Conservation (phyloP, 495 filamentous ascomycete genomes). For the Hypoxylon crocopeplum region DNA sequence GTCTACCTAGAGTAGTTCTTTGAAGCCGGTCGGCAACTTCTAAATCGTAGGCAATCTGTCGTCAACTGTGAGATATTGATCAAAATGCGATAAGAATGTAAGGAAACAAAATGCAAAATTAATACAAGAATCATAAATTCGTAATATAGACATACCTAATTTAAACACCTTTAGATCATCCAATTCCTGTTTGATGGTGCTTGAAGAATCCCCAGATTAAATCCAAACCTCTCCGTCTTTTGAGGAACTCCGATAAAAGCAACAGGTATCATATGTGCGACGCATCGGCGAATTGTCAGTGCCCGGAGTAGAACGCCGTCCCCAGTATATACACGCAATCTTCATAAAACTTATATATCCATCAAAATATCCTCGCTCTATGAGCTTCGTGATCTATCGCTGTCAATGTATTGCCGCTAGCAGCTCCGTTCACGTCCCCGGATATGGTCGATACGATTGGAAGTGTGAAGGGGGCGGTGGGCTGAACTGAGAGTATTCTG, state of each 20-base stretch:
- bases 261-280: constrained; percentile 36
- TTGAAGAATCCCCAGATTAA: background rate
- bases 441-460: constrained; percentile 38
- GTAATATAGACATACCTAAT: constrained; percentile 13
- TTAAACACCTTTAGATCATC: constrained; percentile 1
- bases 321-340: constrained; percentile 7
- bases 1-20: background rate
- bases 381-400: background rate
- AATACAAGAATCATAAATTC: constrained; percentile 7
- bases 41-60: background rate
- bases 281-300: constrained; percentile 21
- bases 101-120: background rate
- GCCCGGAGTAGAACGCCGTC: constrained; percentile 14
- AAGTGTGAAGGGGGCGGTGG: constrained; percentile 38
- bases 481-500: constrained; percentile 39
- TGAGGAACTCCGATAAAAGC: constrained; percentile 7
- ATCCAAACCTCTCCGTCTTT: background rate
- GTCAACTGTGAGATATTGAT: background rate
- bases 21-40: background rate
- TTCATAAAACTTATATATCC: constrained; percentile 1
- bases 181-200: background rate
- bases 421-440: constrained; percentile 17
- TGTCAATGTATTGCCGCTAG: background rate
- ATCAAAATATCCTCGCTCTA: background rate
- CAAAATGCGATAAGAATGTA: background rate